These are phyloP conservation scores for Kurtzmaniella cleridarum DNA, from an alignment of 805 yeast species.

Conservation along the genomic window DNA sequence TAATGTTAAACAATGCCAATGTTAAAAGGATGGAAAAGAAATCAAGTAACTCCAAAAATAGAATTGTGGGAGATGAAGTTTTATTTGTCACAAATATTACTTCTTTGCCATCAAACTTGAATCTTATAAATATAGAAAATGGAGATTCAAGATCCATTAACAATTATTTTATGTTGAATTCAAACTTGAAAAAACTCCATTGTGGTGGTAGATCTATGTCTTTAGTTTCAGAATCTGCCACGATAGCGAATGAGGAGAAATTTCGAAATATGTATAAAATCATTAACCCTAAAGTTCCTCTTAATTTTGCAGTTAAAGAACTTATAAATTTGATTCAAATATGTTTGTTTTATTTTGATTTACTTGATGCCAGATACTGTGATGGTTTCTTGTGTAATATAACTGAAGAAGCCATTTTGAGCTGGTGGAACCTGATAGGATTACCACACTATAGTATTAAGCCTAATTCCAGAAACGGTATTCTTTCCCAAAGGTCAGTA, in stretches of 20 bases:
- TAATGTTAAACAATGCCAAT: constrained; percentile 60
- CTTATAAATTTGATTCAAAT: constrained; percentile 71
- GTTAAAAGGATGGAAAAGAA: constrained; percentile 48
- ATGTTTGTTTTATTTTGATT: constrained; percentile 69
- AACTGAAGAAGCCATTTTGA: constrained; percentile 63
- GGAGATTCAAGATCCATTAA: constrained; percentile 52
- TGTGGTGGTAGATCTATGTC: constrained; percentile 86
- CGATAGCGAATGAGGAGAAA: constrained; percentile 77
- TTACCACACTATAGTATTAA: constrained; percentile 37
- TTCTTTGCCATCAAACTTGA: constrained; percentile 68
- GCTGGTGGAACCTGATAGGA: constrained; percentile 85
- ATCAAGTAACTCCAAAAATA: neutral
- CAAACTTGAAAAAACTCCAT: constrained; percentile 66
- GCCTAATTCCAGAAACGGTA: constrained; percentile 46
- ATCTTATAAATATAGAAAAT: constrained; percentile 61
- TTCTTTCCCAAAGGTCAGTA: constrained; percentile 61
- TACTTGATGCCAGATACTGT: constrained; percentile 61
- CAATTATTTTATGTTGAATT: constrained; percentile 62
- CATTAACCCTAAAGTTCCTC: constrained; percentile 43
- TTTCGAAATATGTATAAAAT: constrained; percentile 71
- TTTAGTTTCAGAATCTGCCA: constrained; percentile 55
- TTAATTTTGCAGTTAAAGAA: constrained; percentile 66
- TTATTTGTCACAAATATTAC: constrained; percentile 82
- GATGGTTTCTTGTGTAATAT: constrained; percentile 82
- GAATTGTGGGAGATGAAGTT: constrained; percentile 13